A percentile compares a stretch with the other conserved stretches of the same genome.
These are phyloP conservation scores for Oenanthe javanica DNA, from an alignment of 140 eudicot genomes.

Conservation along the genomic window DNA sequence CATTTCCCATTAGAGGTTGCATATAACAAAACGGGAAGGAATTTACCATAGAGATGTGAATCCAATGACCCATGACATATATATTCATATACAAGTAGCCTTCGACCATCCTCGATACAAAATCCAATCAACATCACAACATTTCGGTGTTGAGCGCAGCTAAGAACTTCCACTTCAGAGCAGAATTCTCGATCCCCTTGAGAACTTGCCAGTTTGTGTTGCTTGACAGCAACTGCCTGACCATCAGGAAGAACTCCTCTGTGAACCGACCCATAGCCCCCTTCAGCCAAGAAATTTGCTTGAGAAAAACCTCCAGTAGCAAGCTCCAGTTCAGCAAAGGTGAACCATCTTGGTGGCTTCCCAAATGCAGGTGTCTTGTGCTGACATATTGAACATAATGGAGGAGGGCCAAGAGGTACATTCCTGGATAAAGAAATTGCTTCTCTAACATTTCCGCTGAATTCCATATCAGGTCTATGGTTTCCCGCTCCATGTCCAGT, in stretches of 20 bases:
- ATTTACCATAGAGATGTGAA: constrained; percentile 10
- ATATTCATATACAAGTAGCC: constrained; percentile 12
- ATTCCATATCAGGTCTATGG: constrained; percentile 52
- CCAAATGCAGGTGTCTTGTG: constrained; percentile 96
- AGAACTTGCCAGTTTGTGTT: constrained; percentile 13
- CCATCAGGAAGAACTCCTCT: constrained; percentile 14
- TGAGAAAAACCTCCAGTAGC: constrained; percentile 92
- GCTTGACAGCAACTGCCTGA: constrained; percentile 14
- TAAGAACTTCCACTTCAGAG: constrained; percentile 15
- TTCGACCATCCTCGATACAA: constrained; percentile 9
- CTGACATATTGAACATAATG: constrained; percentile 91
- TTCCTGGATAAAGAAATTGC: constrained; percentile 69
- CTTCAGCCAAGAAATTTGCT: constrained; percentile 60
- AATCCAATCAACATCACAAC: constrained; percentile 13
- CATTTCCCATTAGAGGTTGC: background rate
- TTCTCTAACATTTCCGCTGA: constrained; percentile 67
- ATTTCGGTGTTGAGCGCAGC: constrained; percentile 12
- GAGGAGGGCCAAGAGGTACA: constrained; percentile 82
- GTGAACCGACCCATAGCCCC: constrained; percentile 12
- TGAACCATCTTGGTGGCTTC: constrained; percentile 92
- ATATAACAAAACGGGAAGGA: background rate
- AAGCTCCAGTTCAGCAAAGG: constrained; percentile 83
- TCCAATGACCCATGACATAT: constrained; percentile 10
- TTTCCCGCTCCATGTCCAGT: constrained; percentile 40
- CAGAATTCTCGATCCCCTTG: constrained; percentile 16